A percentile compares a stretch with the other conserved stretches of the same genome.
phyloP scores from a whole-genome alignment of 2,329 filamentous ascomycete genomes.

The Zymoseptoria passerinii region DNA sequence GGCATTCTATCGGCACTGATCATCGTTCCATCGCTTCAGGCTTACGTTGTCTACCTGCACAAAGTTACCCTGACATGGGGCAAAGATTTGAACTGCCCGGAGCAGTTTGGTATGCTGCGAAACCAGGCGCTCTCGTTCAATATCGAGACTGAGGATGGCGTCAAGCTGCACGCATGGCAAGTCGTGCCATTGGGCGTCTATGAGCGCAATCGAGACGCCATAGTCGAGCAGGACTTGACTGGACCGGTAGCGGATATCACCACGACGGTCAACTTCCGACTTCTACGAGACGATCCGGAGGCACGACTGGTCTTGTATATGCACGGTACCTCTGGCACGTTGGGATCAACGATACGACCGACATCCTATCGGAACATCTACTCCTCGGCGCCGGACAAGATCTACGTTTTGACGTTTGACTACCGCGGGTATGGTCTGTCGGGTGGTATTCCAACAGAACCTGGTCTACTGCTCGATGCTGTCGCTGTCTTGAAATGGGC shows the following conservation, averaged over 20 bases:
- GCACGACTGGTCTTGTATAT: constrained; percentile 56
- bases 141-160: constrained; percentile 35
- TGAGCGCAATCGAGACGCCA: constrained; percentile 32
- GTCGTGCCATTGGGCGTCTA: constrained; percentile 42
- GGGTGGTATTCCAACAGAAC: constrained; percentile 47
- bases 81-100: constrained; percentile 42
- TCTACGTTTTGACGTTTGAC: constrained; percentile 53
- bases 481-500: constrained; percentile 48
- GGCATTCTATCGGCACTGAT: neutral
- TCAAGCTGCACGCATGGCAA: constrained; percentile 43
- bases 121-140: constrained; percentile 45
- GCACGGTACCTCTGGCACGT: constrained; percentile 50
- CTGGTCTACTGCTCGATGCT: constrained; percentile 48
- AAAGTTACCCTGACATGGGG: constrained; percentile 48
- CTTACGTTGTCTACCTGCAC: constrained; percentile 51
- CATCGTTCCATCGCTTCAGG: constrained; percentile 36
- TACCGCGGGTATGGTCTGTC: constrained; percentile 54
- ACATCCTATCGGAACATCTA: constrained; percentile 50
- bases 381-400: constrained; percentile 38
- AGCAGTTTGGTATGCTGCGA: constrained; percentile 41
- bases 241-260: constrained; percentile 49
- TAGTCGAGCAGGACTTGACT: constrained; percentile 34
- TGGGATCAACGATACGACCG: constrained; percentile 48
- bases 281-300: constrained; percentile 56
- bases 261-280: constrained; percentile 49